Evolutionary conservation across 129 eudicot genomes (phyloP), one percentile per base, ranked within the genome.

Genomic region (Flaveria sonorensis): DNA sequence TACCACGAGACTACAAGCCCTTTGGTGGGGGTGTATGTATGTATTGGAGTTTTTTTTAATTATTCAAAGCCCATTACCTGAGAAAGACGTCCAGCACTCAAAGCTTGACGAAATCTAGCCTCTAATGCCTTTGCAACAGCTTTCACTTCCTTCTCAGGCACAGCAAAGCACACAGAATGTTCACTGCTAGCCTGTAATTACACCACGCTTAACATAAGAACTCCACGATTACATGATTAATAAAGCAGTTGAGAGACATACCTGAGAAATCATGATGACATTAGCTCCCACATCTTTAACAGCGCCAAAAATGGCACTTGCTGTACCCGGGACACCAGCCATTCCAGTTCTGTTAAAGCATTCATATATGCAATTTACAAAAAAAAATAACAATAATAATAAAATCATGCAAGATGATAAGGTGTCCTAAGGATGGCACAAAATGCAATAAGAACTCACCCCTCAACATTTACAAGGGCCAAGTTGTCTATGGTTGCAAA

Each of bases 311-410:
- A 95, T 95, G 68, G 92, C 94, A 85, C 96, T 92, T 42, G 99
- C 95, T 77, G 99, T 95, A 80, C 99, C 99, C 69, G 99, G 99
- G 72, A 95, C 99, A 83, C 99, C 99, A 69, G 97, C 96, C 99
- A 95, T 95, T 72, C 99, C 99, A 85, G 97, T 95, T 81, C 99
- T 95, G 84, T 63, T 18, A 75, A 76, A 79, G 50, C 75, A 78
- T 77, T 65, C 76, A 79, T 48, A 70, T 51, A 62, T 28, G 59
- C 73, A 70, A 68, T 64, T 81, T 50, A 72, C 30, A 75, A 10
- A 43, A 57, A 36, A 42, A 15, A 45, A 39, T 57, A 28, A 28
- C 3, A 2, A 28, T 28, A 28, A 3, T 28, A 2, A 28, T 28
- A 28, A 2, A 28, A 28, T 28, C 1, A 28, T 26, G 52, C 39